Percentiles rank a stretch among this genome's conserved stretches.
phyloP scores from a whole-genome alignment of 352 stramenopile species.

The Globisporangium mamillatum region DNA sequence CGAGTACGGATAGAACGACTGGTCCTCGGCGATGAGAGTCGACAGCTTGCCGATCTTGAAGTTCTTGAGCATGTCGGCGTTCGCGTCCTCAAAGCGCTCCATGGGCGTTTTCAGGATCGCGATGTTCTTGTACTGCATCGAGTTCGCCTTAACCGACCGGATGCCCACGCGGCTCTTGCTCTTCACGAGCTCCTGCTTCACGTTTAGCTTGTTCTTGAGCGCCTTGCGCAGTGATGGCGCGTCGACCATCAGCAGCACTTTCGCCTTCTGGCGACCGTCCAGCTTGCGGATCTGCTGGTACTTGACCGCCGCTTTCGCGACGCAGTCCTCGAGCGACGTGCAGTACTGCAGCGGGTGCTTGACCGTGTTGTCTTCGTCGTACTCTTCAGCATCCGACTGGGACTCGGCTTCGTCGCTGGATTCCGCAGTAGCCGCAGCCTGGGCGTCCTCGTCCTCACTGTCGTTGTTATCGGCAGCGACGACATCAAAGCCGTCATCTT shows the following conservation, averaged over 20 bases:
- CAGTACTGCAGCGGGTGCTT: conserved; percentile 47
- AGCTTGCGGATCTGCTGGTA: conserved; percentile 52
- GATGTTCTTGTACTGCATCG: conserved; percentile 53
- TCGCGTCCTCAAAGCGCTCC: conserved; percentile 62
- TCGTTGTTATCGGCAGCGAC: conserved; percentile 22
- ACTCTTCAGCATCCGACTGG: conserved; percentile 20
- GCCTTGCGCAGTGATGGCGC: conserved; percentile 50
- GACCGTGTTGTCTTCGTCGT: conserved; percentile 16
- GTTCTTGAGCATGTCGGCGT: conserved; percentile 51
- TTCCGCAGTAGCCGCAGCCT: conserved; percentile 11
- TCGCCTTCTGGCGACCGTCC: conserved; percentile 64
- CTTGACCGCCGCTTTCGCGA: conserved; percentile 31
- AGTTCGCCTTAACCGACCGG: conserved; percentile 55
- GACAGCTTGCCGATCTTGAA: conserved; percentile 64
- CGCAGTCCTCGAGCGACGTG: conserved; percentile 47
- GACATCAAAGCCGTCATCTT: conserved; percentile 22
- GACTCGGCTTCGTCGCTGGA: conserved; percentile 19
- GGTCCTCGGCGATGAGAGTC: conserved; percentile 58
- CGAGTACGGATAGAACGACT: conserved; percentile 62
- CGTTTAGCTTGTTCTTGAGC: conserved; percentile 55
- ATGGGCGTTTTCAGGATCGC: conserved; percentile 70
- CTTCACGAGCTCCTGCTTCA: conserved; percentile 53
- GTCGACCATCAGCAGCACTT: conserved; percentile 63
- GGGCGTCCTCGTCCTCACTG: conserved; percentile 14
- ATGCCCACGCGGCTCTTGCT: conserved; percentile 55